Conservation (phyloP, 2,329 filamentous ascomycete genomes). For the Clonostachys rosea region DNA sequence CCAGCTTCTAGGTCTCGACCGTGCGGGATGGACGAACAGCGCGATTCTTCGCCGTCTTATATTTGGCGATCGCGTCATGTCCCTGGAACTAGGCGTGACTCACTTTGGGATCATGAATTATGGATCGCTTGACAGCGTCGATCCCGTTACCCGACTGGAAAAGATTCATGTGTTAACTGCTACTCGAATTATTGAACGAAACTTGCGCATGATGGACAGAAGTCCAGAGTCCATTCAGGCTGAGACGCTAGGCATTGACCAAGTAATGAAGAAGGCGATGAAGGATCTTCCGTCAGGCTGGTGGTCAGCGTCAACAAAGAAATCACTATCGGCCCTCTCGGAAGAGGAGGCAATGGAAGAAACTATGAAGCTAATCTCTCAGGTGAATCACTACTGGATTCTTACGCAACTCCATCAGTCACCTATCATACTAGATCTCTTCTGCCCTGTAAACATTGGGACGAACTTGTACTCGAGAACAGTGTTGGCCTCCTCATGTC, state of each 20-base stretch:
- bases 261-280: background rate
- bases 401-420: background rate
- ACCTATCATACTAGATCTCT: too few relatives aligned
- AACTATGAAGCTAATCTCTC: background rate
- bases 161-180: background rate
- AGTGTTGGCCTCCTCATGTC: background rate
- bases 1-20: background rate
- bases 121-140: background rate
- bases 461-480: too few relatives aligned
- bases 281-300: background rate
- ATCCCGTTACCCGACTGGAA: background rate
- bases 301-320: background rate
- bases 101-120: too few relatives aligned
- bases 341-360: background rate
- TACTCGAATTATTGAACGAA: background rate
- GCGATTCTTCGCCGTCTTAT: background rate
- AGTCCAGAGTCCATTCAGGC: background rate
- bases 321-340: background rate
- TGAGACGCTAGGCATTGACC: background rate
- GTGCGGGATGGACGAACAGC: background rate
- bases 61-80: background rate
- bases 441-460: too few relatives aligned
- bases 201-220: background rate
- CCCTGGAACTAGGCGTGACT: background rate
- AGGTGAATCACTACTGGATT: background rate